Conservation (phyloP, 2,329 filamentous ascomycete genomes). For the Fusarium vanettenii region DNA sequence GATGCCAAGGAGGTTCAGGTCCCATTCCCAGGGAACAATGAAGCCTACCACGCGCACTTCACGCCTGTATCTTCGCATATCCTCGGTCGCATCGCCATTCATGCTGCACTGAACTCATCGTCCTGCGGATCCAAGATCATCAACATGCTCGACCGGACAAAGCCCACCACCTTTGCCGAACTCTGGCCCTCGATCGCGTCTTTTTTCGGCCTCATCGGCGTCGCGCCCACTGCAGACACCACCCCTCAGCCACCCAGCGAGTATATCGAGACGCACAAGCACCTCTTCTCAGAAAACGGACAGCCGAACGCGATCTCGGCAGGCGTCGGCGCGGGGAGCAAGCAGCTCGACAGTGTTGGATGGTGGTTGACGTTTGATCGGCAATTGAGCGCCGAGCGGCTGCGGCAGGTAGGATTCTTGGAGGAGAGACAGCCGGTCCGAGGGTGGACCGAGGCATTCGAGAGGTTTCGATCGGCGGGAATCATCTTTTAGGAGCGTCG, state of each 20-base stretch:
- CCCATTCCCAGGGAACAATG: slow-evolving; percentile 46
- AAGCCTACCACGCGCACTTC: slow-evolving; percentile 41
- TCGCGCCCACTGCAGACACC: slow-evolving; percentile 24
- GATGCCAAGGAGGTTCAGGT: slow-evolving; percentile 25
- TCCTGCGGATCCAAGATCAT: slow-evolving; percentile 46
- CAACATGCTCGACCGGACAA: slow-evolving; percentile 47
- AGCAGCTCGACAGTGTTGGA: slow-evolving; percentile 57
- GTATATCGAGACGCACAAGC: slow-evolving; percentile 45
- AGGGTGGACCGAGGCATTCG: slow-evolving; percentile 57
- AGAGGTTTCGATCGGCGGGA: slow-evolving; percentile 54
- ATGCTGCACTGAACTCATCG: slow-evolving; percentile 44
- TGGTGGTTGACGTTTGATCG: slow-evolving; percentile 61
- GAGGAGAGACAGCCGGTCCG: slow-evolving; percentile 51
- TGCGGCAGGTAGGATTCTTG: slow-evolving; percentile 53
- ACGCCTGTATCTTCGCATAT: slow-evolving; percentile 48
- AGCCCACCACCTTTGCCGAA: slow-evolving; percentile 43
- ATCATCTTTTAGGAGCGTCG: slow-evolving; percentile 49
- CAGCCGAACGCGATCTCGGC: slow-evolving; percentile 32
- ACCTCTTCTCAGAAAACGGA: slow-evolving; percentile 45
- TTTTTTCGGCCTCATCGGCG: slow-evolving; percentile 48
- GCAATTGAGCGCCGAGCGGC: slow-evolving; percentile 55
- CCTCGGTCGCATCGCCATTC: slow-evolving; percentile 45
- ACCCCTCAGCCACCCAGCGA: slow-evolving; percentile 39
- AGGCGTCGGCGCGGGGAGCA: slow-evolving; percentile 52
- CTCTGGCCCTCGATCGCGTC: slow-evolving; percentile 46